These are phyloP conservation scores for Neurospora discreta DNA, from an alignment of 495 filamentous ascomycete species.

Conservation along the genomic window DNA sequence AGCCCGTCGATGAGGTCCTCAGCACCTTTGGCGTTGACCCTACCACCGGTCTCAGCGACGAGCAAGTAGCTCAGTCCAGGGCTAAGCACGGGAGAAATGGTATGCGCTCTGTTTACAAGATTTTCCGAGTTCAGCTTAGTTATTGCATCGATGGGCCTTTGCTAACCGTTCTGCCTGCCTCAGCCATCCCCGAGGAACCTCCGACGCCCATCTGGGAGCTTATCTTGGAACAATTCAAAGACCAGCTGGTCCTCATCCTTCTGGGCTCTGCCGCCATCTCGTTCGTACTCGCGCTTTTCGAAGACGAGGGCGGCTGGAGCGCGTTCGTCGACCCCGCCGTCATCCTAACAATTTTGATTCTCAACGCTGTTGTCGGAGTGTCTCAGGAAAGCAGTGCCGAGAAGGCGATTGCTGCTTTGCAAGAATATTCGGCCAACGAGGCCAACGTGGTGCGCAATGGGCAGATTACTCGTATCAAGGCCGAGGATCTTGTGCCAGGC, in stretches of 20 bases:
- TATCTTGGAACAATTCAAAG: conserved; percentile 97
- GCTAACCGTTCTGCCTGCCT: conserved; percentile 2
- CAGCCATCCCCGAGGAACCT: conserved; percentile 90
- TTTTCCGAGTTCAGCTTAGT: not conserved
- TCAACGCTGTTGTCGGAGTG: conserved; percentile 95
- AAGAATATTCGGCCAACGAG: conserved; percentile 98
- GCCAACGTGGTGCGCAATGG: conserved; percentile 84
- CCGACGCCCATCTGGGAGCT: conserved; percentile 96
- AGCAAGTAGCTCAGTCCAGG: conserved; percentile 52
- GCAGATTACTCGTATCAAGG: conserved; percentile 64
- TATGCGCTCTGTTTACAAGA: conserved; percentile 31
- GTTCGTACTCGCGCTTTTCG: conserved; percentile 87
- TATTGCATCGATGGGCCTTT: not conserved
- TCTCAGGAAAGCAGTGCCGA: conserved; percentile 98
- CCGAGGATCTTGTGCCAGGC: conserved; percentile 92
- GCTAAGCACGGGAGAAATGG: conserved; percentile 76
- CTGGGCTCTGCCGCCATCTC: conserved; percentile 90
- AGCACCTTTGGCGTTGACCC: conserved; percentile 60
- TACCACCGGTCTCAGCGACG: conserved; percentile 53
- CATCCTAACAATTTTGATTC: conserved; percentile 91
- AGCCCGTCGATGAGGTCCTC: conserved; percentile 57
- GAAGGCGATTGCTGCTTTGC: conserved; percentile 94
- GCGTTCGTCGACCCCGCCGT: conserved; percentile 98
- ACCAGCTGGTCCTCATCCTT: conserved; percentile 94
- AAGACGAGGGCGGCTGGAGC: conserved; percentile 86